phyloP scores from a whole-genome alignment of 495 filamentous ascomycete genomes.

The Pseudoneurospora amorphoporcata region DNA sequence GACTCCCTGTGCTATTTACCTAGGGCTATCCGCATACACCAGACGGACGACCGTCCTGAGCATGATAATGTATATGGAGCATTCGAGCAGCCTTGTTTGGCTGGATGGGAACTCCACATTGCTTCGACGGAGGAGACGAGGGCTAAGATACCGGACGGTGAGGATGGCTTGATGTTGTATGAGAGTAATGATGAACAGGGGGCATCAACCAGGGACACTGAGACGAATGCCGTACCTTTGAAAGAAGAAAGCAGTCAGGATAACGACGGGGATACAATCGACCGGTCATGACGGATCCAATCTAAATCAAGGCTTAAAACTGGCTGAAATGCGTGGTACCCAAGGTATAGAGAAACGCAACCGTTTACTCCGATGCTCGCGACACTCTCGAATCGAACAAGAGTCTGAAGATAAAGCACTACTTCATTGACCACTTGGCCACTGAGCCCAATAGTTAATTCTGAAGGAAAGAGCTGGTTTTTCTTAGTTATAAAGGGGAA shows the following conservation, averaged over 20 bases:
- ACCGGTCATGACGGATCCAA: neutral
- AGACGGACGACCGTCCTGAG: neutral
- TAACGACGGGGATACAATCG: neutral
- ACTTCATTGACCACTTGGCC: no score
- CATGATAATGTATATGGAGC: neutral
- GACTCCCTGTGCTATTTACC: no score
- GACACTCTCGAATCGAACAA: no score
- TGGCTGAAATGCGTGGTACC: neutral
- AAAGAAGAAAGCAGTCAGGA: neutral
- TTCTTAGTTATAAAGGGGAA: no score
- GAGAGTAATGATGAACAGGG: neutral
- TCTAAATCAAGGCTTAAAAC: neutral
- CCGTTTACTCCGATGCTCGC: neutral
- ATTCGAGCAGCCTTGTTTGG: neutral
- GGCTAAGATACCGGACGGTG: neutral
- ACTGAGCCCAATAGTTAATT: no score
- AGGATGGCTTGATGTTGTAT: neutral
- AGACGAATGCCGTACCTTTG: neutral
- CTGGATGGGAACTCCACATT: neutral
- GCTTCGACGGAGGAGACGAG: neutral
- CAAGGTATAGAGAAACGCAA: neutral
- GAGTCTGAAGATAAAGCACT: no score
- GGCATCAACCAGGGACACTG: neutral
- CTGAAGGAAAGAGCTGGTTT: no score
- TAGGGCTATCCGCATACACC: no score